These are phyloP conservation scores for Ascoidea rubescens DNA, from an alignment of 805 yeast species.

Conservation along the genomic window DNA sequence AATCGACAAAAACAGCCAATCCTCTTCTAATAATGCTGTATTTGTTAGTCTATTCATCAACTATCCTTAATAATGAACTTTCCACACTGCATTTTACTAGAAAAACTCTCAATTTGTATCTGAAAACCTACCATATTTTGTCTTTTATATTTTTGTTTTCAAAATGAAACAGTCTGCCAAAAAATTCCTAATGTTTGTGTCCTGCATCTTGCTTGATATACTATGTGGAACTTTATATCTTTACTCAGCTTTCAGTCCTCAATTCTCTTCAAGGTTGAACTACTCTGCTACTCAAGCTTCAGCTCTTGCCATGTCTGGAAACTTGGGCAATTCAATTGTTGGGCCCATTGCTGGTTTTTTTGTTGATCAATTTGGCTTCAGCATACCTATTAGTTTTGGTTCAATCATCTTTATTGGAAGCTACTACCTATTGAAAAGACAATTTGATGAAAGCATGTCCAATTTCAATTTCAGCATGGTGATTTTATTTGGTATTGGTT, in stretches of 20 bases:
- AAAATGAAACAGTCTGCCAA: background rate
- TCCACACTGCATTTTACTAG: no score
- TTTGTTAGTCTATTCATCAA: no score
- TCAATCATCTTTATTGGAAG: slow-evolving; percentile 36
- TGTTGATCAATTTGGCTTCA: slow-evolving; percentile 51
- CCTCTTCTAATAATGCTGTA: no score
- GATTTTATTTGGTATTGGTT: slow-evolving; percentile 43
- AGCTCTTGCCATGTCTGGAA: slow-evolving; percentile 51
- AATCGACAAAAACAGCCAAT: no score
- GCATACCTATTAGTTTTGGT: slow-evolving; percentile 36
- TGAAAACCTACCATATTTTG: no score
- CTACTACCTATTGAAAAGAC: slow-evolving; percentile 38
- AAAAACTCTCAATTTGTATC: no score
- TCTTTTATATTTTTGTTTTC: no score
- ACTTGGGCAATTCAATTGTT: slow-evolving; percentile 43
- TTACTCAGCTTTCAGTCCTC: slow-evolving; percentile 70
- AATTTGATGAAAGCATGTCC: slow-evolving; percentile 27
- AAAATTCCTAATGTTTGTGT: slow-evolving; percentile 3
- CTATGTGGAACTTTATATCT: slow-evolving; percentile 65
- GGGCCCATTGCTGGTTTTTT: slow-evolving; percentile 60
- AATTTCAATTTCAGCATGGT: slow-evolving; percentile 27
- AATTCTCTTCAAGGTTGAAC: slow-evolving; percentile 41
- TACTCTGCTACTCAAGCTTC: slow-evolving; percentile 54
- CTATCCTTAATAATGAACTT: no score
- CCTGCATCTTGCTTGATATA: slow-evolving; percentile 26